Base-by-base conservation (phyloP, 2,329 filamentous ascomycete genomes). In the Ceratocystiopsis minuta region DNA sequence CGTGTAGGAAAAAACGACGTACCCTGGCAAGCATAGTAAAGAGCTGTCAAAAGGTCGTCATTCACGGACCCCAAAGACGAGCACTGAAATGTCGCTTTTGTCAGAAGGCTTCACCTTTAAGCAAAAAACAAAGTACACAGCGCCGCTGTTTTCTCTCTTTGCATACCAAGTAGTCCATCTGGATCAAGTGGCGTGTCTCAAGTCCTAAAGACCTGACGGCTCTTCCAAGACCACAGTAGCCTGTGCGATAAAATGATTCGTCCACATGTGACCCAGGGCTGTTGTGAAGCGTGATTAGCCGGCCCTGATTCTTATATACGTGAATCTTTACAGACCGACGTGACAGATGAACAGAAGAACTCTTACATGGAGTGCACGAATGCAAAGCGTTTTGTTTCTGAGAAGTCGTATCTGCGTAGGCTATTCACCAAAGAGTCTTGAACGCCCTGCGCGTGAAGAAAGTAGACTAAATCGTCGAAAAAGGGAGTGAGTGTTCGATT, bases 351-450 rank as follows among this genome's bases (percentile, higher is more conserved):
- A 16, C 14, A 31, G 2, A 13, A 11, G 28, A 34, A 10, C 38
- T 41, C 77, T 58, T 60, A 85, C 80, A 92, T 82, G 9, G 80
- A 80, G 56, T 93, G 85, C 7, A 96, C 73, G 56, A 98, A 94
- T 2, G 74, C 80, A 48, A 92, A 68, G 31, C 72, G 62, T 12
- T 60, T 58, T 0, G 88, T 94, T 45, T 71, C 67, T 3, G 72
- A 68, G 54, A 93, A 96, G 57, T 96, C 85, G 57, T 92, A 96
- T 31, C 73, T 76, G 17, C 68, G 60, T 6, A 96, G 59, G 40
- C 83, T 87, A 5, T 66, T 59, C 31, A 83, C 59, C 36, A 92
- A 67, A 16, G 67, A 68, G 15, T 72, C 63, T 4, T 78, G 68
- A 9, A 93, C 56, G 0, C 70, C 72, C 52, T 78, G 75, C 10